A percentile compares a stretch with the other conserved stretches of the same genome.
Conservation (phyloP, 2,329 filamentous ascomycete species). For the Blastomyces percursus region DNA sequence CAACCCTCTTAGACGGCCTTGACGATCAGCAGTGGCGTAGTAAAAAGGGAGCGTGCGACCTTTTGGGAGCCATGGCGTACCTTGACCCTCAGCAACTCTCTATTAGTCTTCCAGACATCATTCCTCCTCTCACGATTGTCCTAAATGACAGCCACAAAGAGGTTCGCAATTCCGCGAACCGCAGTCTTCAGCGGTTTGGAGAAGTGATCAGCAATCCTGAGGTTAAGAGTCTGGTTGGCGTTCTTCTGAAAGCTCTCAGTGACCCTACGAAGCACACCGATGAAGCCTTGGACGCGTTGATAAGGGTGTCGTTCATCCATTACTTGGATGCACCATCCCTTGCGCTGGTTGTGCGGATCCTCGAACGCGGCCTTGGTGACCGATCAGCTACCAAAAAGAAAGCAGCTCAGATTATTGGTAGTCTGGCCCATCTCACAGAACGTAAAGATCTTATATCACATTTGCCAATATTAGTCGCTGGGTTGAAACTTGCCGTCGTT, state of each 20-base stretch:
- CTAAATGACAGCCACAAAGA: conserved; percentile 98
- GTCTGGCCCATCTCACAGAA: conserved; percentile 90
- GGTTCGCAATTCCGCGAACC: conserved; percentile 80
- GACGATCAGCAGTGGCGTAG: conserved; percentile 96
- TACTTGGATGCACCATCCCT: conserved; percentile 96
- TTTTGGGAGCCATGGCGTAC: conserved; percentile 96
- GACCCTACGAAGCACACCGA: conserved; percentile 97
- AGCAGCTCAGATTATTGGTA: conserved; percentile 94
- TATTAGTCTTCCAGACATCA: conserved; percentile 86
- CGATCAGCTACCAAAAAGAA: conserved; percentile 93
- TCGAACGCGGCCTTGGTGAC: conserved; percentile 83
- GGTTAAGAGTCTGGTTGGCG: conserved; percentile 81
- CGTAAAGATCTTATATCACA: conserved; percentile 87
- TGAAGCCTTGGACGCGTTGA: conserved; percentile 80
- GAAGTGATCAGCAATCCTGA: conserved; percentile 98
- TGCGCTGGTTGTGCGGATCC: conserved; percentile 85
- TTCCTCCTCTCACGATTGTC: conserved; percentile 85
- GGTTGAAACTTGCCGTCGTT: conserved; percentile 76
- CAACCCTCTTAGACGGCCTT: conserved; percentile 79
- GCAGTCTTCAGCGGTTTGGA: conserved; percentile 92
- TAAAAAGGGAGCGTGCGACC: conserved; percentile 95
- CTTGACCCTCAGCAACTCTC: conserved; percentile 91
- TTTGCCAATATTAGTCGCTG: conserved; percentile 82
- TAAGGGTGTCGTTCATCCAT: conserved; percentile 97
- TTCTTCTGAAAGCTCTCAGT: conserved; percentile 89